Conservation (phyloP, 306 rosid genomes). For the Boehmeria nivea region DNA sequence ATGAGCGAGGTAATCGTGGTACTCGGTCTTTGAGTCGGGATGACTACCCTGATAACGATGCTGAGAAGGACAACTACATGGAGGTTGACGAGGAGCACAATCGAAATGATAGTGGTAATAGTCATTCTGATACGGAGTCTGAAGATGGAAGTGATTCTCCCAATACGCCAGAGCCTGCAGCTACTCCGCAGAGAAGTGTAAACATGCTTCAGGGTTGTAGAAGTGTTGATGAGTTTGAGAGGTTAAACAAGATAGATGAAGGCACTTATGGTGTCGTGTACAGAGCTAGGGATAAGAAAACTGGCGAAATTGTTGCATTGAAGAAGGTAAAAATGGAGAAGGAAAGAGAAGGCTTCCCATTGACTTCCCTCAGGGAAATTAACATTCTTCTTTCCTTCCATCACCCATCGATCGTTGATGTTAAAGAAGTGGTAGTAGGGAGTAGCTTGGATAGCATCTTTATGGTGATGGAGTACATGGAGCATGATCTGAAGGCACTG, state of each 20-base stretch:
- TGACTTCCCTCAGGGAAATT: constrained; percentile 98
- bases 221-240: constrained; percentile 99
- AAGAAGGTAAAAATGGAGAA: constrained; percentile 99
- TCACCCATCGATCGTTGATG: constrained; percentile 91
- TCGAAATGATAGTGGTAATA: constrained; percentile 39
- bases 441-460: constrained; percentile 97
- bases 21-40: constrained; percentile 59
- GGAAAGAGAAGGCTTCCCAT: constrained; percentile 95
- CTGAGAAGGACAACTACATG: constrained; percentile 63
- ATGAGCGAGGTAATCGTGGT: constrained; percentile 41
- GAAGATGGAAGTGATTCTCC: constrained; percentile 53
- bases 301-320: constrained; percentile 90
- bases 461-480: constrained; percentile 99
- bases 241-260: constrained; percentile 94
- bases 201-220: constrained; percentile 99
- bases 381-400: constrained; percentile 97
- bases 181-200: constrained; percentile 62
- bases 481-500: constrained; percentile 91
- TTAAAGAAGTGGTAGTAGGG: constrained; percentile 98
- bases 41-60: constrained; percentile 43
- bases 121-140: constrained; percentile 54
- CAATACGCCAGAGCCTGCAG: constrained; percentile 50
- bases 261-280: constrained; percentile 99
- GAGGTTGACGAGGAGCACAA: constrained; percentile 52
- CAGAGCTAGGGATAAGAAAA: constrained; percentile 88